Evolutionary conservation across 495 filamentous ascomycete genomes (phyloP), one percentile per base, ranked within the genome.

Genomic region (Paragyromitra xinjiangensis): DNA sequence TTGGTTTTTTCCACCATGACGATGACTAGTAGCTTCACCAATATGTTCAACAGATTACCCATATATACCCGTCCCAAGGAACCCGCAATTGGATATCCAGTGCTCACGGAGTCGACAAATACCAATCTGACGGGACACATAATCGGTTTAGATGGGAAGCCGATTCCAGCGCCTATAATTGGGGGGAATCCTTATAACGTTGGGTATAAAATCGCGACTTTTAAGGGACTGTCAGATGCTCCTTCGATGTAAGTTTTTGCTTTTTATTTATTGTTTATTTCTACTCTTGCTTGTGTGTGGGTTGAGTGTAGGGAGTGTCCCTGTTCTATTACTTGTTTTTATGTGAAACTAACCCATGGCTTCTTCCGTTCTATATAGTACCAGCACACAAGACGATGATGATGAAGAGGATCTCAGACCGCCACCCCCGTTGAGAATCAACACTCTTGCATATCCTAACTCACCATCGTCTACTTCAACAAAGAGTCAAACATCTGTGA

Each of bases 31-130:
- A 80, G 56, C 29, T 66, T 80, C 59, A 77, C 78, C 24, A 80
- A 71, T 16, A 82, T 82, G 81, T 82, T 82, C 61, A 80, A 78
- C 61, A 73, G 81, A 29, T 61, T 82, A 44, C 81, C 81, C 11
- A 82, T 82, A 34, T 82, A 82, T 37, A 74, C 69, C 6, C 77
- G 80, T 5, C 79, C 80, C 1, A 82, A 80, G 56, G 81, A 82
- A 39, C 81, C 80, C 1, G 71, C 77, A 55, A 82, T 82, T 65
- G 81, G 81, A n/a, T 80, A 80, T 24, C 81, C 81, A 24, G 73
- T 80, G 2, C 73, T 82, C 22, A 80, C 70, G 9, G 75, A 82
- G 55, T 73, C 77, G 29, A 78, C 81, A 5, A 82, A 82, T 51
- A 72, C 78, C 34, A 56, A 71, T 45, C 48, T 82, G 16, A 69